Evolutionary conservation across 441 rosid species (phyloP), one percentile per base, ranked within the genome.

Genomic region (Syzygium syzygioides): DNA sequence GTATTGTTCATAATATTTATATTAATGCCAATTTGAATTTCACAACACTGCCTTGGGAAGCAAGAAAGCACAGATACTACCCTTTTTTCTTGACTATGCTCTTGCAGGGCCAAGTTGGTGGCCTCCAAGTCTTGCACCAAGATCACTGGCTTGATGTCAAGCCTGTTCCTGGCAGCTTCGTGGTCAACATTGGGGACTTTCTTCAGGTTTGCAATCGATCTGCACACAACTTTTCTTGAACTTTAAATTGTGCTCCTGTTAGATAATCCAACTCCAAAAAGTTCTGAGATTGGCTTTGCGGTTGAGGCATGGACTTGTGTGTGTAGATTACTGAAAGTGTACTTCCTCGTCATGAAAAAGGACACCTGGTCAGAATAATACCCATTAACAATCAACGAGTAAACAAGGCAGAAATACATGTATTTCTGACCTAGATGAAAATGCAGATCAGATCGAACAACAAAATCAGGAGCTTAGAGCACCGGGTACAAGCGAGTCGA

Each of bases 31-130:
- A 41, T 41, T 41, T 41, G 45, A 41, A 41, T 41, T 41, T 41
- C 45, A 5, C 45, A 41, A 41, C 45, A 41, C 45, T 1, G 79
- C 93, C 98, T 7, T 45, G 93, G 20, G 96, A 96, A 66, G 56
- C 93, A 68, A 88, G 89, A 90, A 91, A 85, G 79, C 98, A 94
- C 64, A 45, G 93, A 4, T 95, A 95, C 41, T 3, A 32, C 60
- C 85, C 83, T 55, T 93, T 88, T 86, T 95, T 95, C 88, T 80
- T 96, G 50, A 94, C 95, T 0, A 88, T 94, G 54, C 96, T 96
- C 90, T 91, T 94, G 15, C 96, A 94, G 89, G 96, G 94, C 88
- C 91, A 93, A 20, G 91, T 94, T 14, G 96, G 96, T 20, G 96
- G 98, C 9, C 96, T 95, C 88, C 97, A 94, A 87, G 92, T 94